phyloP scores from a whole-genome alignment of 2,329 filamentous ascomycete genomes.

The Fusarium heterosporum region DNA sequence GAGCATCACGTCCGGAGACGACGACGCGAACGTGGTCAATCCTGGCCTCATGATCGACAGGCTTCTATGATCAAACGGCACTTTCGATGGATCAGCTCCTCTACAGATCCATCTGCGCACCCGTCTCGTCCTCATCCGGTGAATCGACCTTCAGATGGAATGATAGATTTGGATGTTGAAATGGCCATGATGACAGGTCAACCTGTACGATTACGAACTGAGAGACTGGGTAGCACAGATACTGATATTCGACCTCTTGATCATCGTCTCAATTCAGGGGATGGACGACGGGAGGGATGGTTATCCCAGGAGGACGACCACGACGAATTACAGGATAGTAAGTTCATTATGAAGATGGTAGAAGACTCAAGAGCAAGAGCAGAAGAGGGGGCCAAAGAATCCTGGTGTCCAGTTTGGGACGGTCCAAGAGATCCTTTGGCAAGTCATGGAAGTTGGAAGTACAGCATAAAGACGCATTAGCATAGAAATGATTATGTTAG shows the following conservation, averaged over 20 bases:
- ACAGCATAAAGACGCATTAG: slow-evolving; percentile 25
- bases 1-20: slow-evolving; percentile 30
- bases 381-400: slow-evolving; percentile 35
- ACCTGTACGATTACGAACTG: slow-evolving; percentile 15
- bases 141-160: slow-evolving; percentile 5
- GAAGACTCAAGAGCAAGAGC: slow-evolving; percentile 28
- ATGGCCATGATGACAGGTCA: slow-evolving; percentile 41
- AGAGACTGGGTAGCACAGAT: not conserved
- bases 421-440: slow-evolving; percentile 35
- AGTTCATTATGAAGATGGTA: slow-evolving; percentile 41
- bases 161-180: slow-evolving; percentile 39
- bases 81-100: slow-evolving; percentile 33
- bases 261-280: slow-evolving; percentile 27
- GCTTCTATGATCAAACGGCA: slow-evolving; percentile 12
- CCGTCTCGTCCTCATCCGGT: not conserved
- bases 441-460: slow-evolving; percentile 32
- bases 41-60: slow-evolving; percentile 7
- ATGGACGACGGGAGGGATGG: slow-evolving; percentile 37
- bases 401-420: slow-evolving; percentile 43
- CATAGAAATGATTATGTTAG: slow-evolving; percentile 2
- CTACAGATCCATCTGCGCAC: slow-evolving; percentile 11
- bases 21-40: slow-evolving; percentile 3
- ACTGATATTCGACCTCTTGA: slow-evolving; percentile 21
- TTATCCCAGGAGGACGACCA: slow-evolving; percentile 7
- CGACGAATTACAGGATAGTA: slow-evolving; percentile 9